Evolutionary conservation across 1,284 basidiomycete species (phyloP).

Genomic region (Leccinum pachyderme): DNA sequence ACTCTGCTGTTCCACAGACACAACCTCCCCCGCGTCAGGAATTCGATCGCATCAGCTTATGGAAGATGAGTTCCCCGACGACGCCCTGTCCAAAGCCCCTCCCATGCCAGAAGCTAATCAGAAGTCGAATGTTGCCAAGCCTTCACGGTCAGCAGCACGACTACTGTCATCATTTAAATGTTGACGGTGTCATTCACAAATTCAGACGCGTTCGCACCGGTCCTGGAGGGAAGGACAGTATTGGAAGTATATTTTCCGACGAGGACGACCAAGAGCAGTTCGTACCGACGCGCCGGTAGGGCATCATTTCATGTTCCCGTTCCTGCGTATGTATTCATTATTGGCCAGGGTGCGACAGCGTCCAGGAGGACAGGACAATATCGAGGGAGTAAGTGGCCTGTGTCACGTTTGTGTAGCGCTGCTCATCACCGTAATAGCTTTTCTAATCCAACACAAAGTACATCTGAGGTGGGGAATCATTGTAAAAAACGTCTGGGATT

Average conservation of each 20-base stretch:
- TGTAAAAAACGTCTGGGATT: background rate
- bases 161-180: background rate
- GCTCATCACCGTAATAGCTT: slow-evolving; percentile 20
- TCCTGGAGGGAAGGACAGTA: slow-evolving; percentile 49
- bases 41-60: slow-evolving; percentile 16
- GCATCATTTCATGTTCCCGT: slow-evolving; percentile 3
- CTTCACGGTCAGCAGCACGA: slow-evolving; percentile 42
- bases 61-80: slow-evolving; percentile 28
- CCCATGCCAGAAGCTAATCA: background rate
- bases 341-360: slow-evolving; percentile 51
- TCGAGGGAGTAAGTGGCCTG: slow-evolving; percentile 48
- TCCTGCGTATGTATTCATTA: background rate
- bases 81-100: slow-evolving; percentile 31
- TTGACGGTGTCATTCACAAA: background rate
- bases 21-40: background rate
- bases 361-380: slow-evolving; percentile 62
- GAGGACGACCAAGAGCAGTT: slow-evolving; percentile 46
- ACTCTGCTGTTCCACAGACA: slow-evolving; percentile 4
- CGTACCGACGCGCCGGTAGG: slow-evolving; percentile 64
- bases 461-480: background rate
- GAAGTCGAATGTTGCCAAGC: slow-evolving; percentile 34
- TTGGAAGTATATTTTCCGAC: slow-evolving; percentile 49
- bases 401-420: background rate
- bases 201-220: slow-evolving; percentile 51
- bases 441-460: slow-evolving; percentile 16